phyloP scores from a whole-genome alignment of 768 basidiomycete genomes.

The Lentinus tigrinus region DNA sequence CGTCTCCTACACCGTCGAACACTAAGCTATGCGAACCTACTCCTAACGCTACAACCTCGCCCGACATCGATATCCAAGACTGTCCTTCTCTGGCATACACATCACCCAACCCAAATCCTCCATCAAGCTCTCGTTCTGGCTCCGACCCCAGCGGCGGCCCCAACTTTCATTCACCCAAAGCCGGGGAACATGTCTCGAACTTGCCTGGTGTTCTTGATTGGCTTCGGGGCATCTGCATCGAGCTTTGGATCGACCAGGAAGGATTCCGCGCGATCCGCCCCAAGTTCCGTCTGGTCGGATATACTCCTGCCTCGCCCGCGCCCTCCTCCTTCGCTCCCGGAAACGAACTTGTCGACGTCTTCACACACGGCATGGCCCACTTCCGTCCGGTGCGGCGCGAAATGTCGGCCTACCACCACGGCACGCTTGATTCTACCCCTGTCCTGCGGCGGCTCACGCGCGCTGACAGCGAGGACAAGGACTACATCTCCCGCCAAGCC shows the following conservation, averaged over 20 bases:
- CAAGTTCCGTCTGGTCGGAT: conserved; percentile 57
- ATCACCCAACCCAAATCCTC: neutral
- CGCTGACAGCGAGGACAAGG: conserved; percentile 64
- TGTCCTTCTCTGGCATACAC: neutral
- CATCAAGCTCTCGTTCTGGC: neutral
- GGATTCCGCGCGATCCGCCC: conserved; percentile 68
- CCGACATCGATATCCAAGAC: too few species aligned
- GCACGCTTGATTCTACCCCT: conserved; percentile 58
- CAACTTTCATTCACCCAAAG: neutral
- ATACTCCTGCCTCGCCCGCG: conserved; percentile 32
- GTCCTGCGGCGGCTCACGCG: conserved; percentile 69
- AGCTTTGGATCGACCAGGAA: conserved; percentile 82
- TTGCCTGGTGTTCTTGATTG: conserved; percentile 46
- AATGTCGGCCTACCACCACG: conserved; percentile 66
- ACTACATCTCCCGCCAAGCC: conserved; percentile 78
- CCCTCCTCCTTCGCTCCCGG: conserved; percentile 26
- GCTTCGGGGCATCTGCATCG: conserved; percentile 53
- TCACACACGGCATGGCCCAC: conserved; percentile 51
- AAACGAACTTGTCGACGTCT: conserved; percentile 28
- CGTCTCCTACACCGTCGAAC: neutral
- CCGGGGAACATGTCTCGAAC: neutral
- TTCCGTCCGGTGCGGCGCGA: conserved; percentile 64
- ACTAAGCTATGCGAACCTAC: neutral
- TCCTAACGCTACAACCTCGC: too few species aligned
- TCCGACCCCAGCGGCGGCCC: neutral